Evolutionary conservation across 768 basidiomycete species (phyloP).

Genomic region (Lactarius sanguifluus): DNA sequence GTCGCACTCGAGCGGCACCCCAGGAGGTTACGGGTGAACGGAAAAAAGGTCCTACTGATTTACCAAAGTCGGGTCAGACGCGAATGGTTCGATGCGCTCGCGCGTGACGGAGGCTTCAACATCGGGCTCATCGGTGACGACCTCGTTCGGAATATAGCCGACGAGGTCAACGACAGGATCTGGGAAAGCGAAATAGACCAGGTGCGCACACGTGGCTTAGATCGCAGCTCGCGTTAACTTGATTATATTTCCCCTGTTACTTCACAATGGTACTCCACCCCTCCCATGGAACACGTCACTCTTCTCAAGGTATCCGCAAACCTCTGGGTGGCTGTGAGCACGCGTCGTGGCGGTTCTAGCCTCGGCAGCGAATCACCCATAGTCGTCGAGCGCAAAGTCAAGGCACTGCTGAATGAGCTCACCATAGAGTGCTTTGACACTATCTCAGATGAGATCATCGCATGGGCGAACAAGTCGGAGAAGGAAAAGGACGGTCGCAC

Average conservation of each 20-base stretch:
- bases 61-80: neutral
- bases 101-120: neutral
- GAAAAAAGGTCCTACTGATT: neutral
- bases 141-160: neutral
- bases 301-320: no score
- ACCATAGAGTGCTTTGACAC: slow-evolving; percentile 96
- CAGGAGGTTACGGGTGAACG: neutral
- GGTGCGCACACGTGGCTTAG: neutral
- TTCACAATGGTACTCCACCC: neutral
- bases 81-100: neutral
- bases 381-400: slow-evolving; percentile 91
- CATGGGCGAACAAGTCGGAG: slow-evolving; percentile 92
- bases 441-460: slow-evolving; percentile 91
- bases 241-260: neutral
- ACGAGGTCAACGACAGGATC: neutral
- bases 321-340: no score
- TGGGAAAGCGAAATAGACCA: neutral
- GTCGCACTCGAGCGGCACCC: neutral
- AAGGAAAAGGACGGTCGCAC: slow-evolving; percentile 92
- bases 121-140: neutral
- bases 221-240: neutral
- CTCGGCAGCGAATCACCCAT: slow-evolving; percentile 45
- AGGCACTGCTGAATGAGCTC: slow-evolving; percentile 87
- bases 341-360: accelerated
- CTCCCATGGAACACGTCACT: no score